Evolutionary conservation across 306 rosid genomes (phyloP).

Genomic region (Citrullus colocynthis): DNA sequence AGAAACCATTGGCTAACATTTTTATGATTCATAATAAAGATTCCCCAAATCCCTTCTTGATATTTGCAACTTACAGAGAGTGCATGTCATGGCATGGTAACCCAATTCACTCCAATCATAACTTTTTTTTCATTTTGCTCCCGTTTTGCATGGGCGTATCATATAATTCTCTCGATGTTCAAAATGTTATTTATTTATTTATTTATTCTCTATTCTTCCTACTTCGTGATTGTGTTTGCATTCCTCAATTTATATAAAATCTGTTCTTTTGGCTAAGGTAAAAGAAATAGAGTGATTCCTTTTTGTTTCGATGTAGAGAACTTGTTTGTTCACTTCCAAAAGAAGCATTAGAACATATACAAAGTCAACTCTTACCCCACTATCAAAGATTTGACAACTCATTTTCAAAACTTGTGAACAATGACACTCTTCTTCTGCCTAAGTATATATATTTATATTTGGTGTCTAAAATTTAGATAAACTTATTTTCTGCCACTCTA

Average conservation of each 20-base stretch:
- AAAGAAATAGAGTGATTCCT: background rate
- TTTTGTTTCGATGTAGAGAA: background rate
- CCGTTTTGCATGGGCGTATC: background rate
- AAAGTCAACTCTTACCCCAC: background rate
- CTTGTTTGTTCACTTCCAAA: background rate
- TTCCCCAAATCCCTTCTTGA: conserved; percentile 7
- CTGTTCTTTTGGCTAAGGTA: no score
- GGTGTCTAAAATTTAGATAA: background rate
- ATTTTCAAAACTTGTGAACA: background rate
- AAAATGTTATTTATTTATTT: background rate
- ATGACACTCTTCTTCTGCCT: background rate
- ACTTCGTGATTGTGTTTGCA: background rate
- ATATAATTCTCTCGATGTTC: background rate
- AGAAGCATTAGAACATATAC: background rate
- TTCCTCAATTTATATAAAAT: background rate
- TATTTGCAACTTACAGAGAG: background rate
- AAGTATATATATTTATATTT: no score
- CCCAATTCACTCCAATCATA: background rate
- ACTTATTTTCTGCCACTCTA: background rate
- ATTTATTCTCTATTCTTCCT: no score
- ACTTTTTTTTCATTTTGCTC: background rate
- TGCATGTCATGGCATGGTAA: background rate
- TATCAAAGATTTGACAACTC: background rate
- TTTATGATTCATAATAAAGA: background rate
- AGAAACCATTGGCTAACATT: background rate